A percentile compares a stretch with the other conserved stretches of the same genome.
These are phyloP conservation scores for Whalleya microplaca DNA, from an alignment of 2,329 filamentous ascomycete species.

Conservation along the genomic window DNA sequence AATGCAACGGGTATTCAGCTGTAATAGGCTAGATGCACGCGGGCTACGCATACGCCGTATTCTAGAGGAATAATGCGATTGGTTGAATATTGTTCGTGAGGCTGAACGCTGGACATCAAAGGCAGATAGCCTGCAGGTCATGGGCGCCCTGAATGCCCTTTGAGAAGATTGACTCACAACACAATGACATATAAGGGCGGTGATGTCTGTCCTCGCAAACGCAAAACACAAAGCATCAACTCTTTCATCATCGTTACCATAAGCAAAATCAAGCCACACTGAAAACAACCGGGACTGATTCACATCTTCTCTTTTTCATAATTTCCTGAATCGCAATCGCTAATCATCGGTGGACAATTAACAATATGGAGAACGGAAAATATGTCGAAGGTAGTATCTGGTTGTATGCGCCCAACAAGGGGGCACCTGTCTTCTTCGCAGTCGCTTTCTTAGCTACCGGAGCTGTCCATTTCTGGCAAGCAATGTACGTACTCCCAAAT, in stretches of 20 bases:
- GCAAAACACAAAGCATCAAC: too few relatives aligned
- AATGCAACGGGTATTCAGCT: not conserved
- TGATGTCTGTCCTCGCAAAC: not conserved
- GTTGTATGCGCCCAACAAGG: slow-evolving; percentile 53
- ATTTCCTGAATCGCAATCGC: not conserved
- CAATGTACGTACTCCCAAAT: slow-evolving; percentile 45
- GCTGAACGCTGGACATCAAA: slow-evolving; percentile 8
- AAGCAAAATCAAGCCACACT: not conserved
- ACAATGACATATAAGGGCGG: not conserved
- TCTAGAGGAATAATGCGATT: slow-evolving; percentile 21
- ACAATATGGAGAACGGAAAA: slow-evolving; percentile 37
- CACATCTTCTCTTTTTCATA: not conserved
- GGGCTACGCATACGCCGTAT: slow-evolving; percentile 19
- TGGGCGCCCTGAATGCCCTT: not conserved
- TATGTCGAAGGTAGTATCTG: slow-evolving; percentile 48
- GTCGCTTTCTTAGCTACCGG: slow-evolving; percentile 45
- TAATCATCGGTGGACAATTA: not conserved
- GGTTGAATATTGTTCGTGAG: slow-evolving; percentile 10
- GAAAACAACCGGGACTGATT: slow-evolving; percentile 1
- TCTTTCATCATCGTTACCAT: not conserved
- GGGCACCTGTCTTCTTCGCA: slow-evolving; percentile 52
- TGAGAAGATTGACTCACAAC: not conserved
- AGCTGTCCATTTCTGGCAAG: slow-evolving; percentile 46
- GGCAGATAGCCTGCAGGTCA: not conserved
- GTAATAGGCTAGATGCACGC: not conserved